Evolutionary conservation across 108 stramenopile species (phyloP).

Genomic region (Poteriospumella lacustris): DNA sequence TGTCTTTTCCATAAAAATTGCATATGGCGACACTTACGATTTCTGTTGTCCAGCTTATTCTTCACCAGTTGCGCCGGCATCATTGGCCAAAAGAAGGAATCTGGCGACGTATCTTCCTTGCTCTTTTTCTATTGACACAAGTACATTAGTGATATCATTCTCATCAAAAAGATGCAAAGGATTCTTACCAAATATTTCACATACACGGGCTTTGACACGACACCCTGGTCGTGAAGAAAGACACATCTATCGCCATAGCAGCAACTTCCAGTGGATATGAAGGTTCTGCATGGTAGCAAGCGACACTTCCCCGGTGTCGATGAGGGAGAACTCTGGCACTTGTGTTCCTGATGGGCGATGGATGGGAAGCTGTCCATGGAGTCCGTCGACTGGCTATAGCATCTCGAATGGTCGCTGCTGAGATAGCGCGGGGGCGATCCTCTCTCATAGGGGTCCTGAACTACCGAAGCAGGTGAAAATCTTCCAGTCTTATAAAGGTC

Average conservation of each 20-base stretch:
- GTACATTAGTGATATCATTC: background rate
- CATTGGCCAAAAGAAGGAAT: conserved; percentile 5
- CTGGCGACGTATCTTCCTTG: background rate
- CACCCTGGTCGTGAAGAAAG: conserved; percentile 11
- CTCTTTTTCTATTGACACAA: background rate
- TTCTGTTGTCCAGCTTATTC: background rate
- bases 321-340: too few species aligned
- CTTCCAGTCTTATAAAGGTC: too few species aligned
- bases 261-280: conserved; percentile 9
- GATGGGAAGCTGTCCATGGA: too few species aligned
- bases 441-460: too few species aligned
- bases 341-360: too few species aligned
- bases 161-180: too few species aligned
- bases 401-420: too few species aligned
- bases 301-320: too few species aligned
- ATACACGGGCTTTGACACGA: background rate
- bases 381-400: too few species aligned
- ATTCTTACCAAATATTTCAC: background rate
- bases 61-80: background rate
- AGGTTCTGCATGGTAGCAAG: conserved; percentile 15
- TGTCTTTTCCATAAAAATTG: background rate
- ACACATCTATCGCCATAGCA: conserved; percentile 24
- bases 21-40: background rate
- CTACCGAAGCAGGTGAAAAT: too few species aligned
- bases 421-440: too few species aligned